Evolutionary conservation across 2,329 filamentous ascomycete genomes (phyloP).

Genomic region (Alternaria triticina): DNA sequence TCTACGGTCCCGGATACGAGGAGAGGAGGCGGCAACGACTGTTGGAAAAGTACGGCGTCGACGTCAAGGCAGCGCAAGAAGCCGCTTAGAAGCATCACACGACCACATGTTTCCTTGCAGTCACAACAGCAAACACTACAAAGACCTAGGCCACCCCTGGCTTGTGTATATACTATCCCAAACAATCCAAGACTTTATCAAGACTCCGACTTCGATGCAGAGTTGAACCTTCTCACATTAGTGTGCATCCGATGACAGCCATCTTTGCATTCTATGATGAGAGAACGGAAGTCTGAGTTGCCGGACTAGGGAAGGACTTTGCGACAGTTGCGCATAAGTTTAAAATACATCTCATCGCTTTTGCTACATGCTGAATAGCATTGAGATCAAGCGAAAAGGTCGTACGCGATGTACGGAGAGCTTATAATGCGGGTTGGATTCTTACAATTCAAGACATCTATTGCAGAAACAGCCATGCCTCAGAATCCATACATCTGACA

Average conservation of each 20-base stretch:
- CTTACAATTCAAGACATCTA: neutral
- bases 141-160: conserved; percentile 13
- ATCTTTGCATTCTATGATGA: neutral
- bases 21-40: conserved; percentile 82
- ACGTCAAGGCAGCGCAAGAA: conserved; percentile 60
- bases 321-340: neutral
- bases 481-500: neutral
- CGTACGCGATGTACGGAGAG: neutral
- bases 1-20: conserved; percentile 80
- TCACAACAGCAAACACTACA: conserved; percentile 22
- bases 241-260: neutral
- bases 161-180: conserved; percentile 27
- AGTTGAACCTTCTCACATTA: neutral
- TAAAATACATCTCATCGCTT: neutral
- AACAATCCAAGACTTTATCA: conserved; percentile 4
- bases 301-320: neutral
- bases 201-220: neutral
- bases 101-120: conserved; percentile 24
- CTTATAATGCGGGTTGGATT: neutral
- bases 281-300: neutral
- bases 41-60: conserved; percentile 86
- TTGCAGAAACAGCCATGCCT: neutral
- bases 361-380: neutral
- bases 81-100: conserved; percentile 17
- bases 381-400: neutral